These are phyloP conservation scores for Microsporum canis DNA, from an alignment of 2,329 filamentous ascomycete genomes.

Conservation along the genomic window DNA sequence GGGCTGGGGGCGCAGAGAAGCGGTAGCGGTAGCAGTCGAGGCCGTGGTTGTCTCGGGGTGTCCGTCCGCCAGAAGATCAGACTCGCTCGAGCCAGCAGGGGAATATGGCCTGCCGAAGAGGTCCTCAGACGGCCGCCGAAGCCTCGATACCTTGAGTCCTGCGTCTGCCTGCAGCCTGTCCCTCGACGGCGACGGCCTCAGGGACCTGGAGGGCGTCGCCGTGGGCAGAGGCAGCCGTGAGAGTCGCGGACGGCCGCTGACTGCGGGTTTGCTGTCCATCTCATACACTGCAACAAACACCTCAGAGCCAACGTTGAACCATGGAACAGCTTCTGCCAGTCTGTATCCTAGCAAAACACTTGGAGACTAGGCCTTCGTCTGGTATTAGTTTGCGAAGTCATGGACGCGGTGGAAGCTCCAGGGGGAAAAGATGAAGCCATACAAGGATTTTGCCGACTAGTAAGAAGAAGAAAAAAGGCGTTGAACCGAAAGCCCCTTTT, in stretches of 20 bases:
- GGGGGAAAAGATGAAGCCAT: too few species aligned
- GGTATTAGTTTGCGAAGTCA: not conserved
- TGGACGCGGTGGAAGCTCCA: too few species aligned
- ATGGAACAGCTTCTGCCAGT: not conserved
- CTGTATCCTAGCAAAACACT: not conserved
- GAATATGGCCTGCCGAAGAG: constrained; percentile 27
- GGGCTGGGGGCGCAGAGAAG: not conserved
- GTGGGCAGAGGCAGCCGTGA: constrained; percentile 44
- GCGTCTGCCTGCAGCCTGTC: constrained; percentile 36
- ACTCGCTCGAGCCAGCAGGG: constrained; percentile 14
- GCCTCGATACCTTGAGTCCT: constrained; percentile 27
- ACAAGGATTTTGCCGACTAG: too few species aligned
- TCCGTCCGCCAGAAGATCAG: not conserved
- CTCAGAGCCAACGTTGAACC: not conserved
- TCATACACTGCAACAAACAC: constrained; percentile 1
- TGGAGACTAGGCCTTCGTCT: not conserved
- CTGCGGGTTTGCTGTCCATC: constrained; percentile 27
- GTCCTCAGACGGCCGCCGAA: constrained; percentile 31
- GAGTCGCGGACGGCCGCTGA: constrained; percentile 38
- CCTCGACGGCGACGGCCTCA: constrained; percentile 39
- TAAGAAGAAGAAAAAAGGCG: too few species aligned
- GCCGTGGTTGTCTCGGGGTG: not conserved
- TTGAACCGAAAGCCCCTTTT: too few species aligned
- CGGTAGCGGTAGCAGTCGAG: not conserved
- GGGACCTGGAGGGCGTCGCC: constrained; percentile 26